These are phyloP conservation scores for Penstemon newberryi DNA, from an alignment of 257 asterid species.

Conservation along the genomic window DNA sequence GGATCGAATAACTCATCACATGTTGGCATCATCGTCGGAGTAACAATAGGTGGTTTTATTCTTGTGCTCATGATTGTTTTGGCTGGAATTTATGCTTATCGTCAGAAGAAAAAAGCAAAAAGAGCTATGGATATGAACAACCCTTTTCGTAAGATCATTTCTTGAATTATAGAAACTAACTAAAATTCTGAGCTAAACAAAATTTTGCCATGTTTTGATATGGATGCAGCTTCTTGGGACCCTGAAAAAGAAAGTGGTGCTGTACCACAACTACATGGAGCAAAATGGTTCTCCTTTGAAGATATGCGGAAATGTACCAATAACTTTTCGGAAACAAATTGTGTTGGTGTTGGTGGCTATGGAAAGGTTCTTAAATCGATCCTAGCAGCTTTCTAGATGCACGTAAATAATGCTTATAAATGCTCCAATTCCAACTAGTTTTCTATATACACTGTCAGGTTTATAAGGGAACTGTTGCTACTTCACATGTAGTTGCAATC, in stretches of 20 bases:
- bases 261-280: conserved; percentile 87
- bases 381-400: neutral
- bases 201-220: conserved; percentile 9
- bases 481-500: conserved; percentile 72
- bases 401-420: neutral
- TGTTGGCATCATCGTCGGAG: conserved; percentile 64
- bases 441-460: conserved; percentile 45
- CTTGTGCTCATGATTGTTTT: conserved; percentile 46
- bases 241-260: conserved; percentile 61
- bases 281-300: conserved; percentile 76
- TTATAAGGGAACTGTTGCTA: conserved; percentile 57
- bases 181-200: conserved; percentile 4
- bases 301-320: conserved; percentile 63
- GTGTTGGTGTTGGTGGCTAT: conserved; percentile 84
- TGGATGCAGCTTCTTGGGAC: conserved; percentile 72
- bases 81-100: conserved; percentile 60
- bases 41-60: conserved; percentile 51
- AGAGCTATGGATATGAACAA: conserved; percentile 46
- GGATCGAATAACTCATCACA: conserved; percentile 54
- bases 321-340: conserved; percentile 70
- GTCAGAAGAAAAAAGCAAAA: conserved; percentile 50
- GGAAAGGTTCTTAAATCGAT: conserved; percentile 59
- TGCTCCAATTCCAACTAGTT: neutral
- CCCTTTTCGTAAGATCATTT: conserved; percentile 67
- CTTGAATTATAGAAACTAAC: conserved; percentile 3